Evolutionary conservation across 208 protist genomes (phyloP).

Genomic region (Naegleria fowleri): DNA sequence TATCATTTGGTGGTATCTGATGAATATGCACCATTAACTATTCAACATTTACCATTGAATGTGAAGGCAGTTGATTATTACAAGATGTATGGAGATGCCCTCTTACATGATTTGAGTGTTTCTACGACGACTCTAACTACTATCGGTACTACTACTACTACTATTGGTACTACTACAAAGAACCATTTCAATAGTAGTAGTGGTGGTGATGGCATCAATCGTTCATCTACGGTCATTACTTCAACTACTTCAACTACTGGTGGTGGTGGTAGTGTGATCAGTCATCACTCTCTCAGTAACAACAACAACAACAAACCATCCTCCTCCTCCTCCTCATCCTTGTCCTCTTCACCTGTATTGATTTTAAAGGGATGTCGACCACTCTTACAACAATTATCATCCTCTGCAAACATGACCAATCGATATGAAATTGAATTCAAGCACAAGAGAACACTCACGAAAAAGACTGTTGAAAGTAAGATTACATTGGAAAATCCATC

Average conservation of each 20-base stretch:
- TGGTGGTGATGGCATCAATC: no score
- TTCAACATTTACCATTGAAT: not conserved
- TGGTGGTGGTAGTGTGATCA: no score
- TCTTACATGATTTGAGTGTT: no score
- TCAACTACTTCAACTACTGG: no score
- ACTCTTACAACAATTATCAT: not conserved
- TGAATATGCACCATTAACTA: constrained; percentile 1
- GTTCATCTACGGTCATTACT: no score
- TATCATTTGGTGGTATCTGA: not conserved
- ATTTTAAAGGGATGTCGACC: not conserved
- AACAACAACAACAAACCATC: not conserved
- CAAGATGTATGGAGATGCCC: not conserved
- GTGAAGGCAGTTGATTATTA: not conserved
- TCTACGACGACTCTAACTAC: not conserved
- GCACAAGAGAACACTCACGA: not conserved
- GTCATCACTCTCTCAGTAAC: no score
- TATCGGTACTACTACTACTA: not conserved
- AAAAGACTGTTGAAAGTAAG: not conserved
- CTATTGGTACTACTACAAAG: no score
- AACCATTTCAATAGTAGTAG: no score
- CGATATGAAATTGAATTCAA: constrained; percentile 8
- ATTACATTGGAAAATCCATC: not conserved
- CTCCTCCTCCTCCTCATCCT: no score
- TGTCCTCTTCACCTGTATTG: not conserved
- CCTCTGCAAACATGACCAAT: no score